Evolutionary conservation across 495 filamentous ascomycete species (phyloP).

Genomic region (Penicillium macrosclerotiorum): DNA sequence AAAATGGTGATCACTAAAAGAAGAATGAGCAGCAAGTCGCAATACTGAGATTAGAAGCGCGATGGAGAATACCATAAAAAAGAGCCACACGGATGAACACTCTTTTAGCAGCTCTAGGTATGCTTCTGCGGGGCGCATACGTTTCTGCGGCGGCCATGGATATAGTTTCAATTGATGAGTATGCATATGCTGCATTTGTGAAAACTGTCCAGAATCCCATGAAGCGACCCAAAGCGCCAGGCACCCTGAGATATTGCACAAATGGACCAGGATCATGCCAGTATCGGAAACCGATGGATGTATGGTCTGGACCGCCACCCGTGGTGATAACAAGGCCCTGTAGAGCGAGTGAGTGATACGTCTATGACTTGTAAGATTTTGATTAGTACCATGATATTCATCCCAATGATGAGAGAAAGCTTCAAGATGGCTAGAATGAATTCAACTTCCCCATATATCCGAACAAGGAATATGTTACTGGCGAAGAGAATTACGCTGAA

Average conservation of each 20-base stretch:
- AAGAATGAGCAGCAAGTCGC: no score
- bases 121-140: slow-evolving; percentile 63
- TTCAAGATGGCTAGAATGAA: slow-evolving; percentile 41
- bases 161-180: slow-evolving; percentile 70
- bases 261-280: slow-evolving; percentile 19
- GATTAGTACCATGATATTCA: slow-evolving; percentile 38
- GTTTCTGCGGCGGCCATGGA: slow-evolving; percentile 57
- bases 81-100: slow-evolving; percentile 71
- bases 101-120: slow-evolving; percentile 69
- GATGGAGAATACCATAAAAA: slow-evolving; percentile 52
- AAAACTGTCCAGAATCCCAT: slow-evolving; percentile 69
- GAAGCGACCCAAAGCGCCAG: slow-evolving; percentile 46
- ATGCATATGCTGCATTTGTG: slow-evolving; percentile 69
- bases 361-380: not conserved
- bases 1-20: slow-evolving; percentile 33
- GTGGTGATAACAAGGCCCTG: slow-evolving; percentile 42
- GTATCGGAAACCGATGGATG: slow-evolving; percentile 15
- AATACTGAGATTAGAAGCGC: no score
- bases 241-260: slow-evolving; percentile 15
- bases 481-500: slow-evolving; percentile 41
- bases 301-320: slow-evolving; percentile 15
- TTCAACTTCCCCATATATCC: slow-evolving; percentile 44
- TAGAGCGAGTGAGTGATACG: not conserved
- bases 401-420: slow-evolving; percentile 41
- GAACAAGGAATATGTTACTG: slow-evolving; percentile 38